Percentiles rank a stretch among this genome's conserved stretches.
These are phyloP conservation scores for Fusarium ambrosium DNA, from an alignment of 2,329 filamentous ascomycete species.

Conservation along the genomic window DNA sequence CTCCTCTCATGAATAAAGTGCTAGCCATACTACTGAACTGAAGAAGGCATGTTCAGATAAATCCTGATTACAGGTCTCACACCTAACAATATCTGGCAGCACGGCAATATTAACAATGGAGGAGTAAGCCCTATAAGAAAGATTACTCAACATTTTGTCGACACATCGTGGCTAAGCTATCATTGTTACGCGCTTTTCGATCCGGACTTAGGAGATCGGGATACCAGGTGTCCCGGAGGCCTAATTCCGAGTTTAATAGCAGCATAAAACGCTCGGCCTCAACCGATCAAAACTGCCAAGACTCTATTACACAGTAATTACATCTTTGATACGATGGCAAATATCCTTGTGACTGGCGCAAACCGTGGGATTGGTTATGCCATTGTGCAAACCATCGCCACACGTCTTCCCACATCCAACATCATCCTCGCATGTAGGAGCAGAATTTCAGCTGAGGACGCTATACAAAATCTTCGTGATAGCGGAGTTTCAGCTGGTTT, in stretches of 20 bases:
- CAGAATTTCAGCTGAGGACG: background rate
- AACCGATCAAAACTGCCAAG: background rate
- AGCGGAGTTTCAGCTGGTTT: background rate
- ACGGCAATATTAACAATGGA: background rate
- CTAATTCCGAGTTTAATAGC: background rate
- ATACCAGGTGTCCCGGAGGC: background rate
- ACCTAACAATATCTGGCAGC: background rate
- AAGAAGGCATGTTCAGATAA: no score
- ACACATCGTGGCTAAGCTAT: background rate
- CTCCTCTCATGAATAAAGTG: background rate
- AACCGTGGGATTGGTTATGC: conserved; percentile 24
- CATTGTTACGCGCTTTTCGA: background rate
- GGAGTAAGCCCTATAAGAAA: background rate
- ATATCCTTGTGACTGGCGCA: conserved; percentile 10
- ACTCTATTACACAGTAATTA: background rate
- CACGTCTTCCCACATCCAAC: background rate
- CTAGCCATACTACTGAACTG: background rate
- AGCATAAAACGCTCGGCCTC: background rate
- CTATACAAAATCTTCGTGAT: background rate
- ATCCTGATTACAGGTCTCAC: no score
- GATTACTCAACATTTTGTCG: background rate
- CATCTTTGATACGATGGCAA: background rate
- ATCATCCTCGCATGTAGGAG: conserved; percentile 15
- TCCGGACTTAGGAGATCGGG: background rate
- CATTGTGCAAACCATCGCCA: conserved; percentile 16